Conservation (phyloP, 1,284 basidiomycete genomes). For the Pseudozyma tsukubaensis region DNA sequence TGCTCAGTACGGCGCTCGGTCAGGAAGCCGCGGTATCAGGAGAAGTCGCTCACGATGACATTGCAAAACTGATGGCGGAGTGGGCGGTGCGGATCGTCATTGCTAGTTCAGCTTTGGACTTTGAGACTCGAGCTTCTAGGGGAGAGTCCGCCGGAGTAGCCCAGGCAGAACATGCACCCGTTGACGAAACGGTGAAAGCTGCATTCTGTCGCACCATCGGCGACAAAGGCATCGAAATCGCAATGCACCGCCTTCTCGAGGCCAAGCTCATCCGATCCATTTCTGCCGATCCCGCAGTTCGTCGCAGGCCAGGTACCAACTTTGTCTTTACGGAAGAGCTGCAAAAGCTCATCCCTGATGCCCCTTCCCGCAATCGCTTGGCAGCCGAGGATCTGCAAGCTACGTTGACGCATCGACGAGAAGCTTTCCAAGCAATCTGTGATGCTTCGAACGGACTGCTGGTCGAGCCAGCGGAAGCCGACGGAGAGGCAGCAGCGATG, state of each 20-base stretch:
- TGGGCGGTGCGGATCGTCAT: constrained; percentile 42
- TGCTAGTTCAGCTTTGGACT: constrained; percentile 2
- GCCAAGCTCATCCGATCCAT: constrained; percentile 30
- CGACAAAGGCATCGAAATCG: constrained; percentile 35
- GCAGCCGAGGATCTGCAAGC: constrained; percentile 19
- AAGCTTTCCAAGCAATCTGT: constrained; percentile 12
- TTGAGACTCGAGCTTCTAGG: background rate
- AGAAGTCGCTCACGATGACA: background rate
- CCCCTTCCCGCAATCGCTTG: constrained; percentile 3
- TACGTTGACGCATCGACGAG: constrained; percentile 20
- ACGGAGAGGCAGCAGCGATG: constrained; percentile 45
- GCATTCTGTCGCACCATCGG: constrained; percentile 39
- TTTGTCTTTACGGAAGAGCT: constrained; percentile 46
- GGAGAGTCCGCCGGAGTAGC: background rate
- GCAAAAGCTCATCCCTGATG: constrained; percentile 22
- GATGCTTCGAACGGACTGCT: constrained; percentile 8
- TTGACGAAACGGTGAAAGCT: constrained; percentile 24
- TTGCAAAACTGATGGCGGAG: constrained; percentile 25
- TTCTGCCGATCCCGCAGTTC: constrained; percentile 18
- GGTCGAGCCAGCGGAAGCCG: constrained; percentile 38
- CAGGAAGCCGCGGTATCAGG: background rate
- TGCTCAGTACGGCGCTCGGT: constrained; percentile 22
- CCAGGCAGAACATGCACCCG: background rate
- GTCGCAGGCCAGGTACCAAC: constrained; percentile 49
- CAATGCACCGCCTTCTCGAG: constrained; percentile 42